Evolutionary conservation across 1,139 yeast species (phyloP), one percentile per base, ranked within the genome.

Genomic region (Blastobotrys capitulatus): DNA sequence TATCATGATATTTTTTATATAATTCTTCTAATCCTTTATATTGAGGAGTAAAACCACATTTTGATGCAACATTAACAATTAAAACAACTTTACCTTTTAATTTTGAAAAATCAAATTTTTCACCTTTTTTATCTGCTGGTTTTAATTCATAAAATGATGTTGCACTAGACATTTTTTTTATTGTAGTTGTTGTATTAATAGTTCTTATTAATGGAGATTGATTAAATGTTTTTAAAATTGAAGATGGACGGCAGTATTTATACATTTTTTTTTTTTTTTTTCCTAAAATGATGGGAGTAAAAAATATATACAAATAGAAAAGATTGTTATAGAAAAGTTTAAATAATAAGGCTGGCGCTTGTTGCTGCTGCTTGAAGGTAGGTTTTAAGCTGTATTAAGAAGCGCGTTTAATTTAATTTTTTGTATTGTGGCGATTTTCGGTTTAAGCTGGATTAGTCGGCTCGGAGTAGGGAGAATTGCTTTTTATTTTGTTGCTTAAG

Each of bases 51-150:
- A 70, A 66, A 12, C 73, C 72, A 48, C 74, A 90, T 66, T 90
- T 87, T 57, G 97, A 92, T 38, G 96, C 97, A 38, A 83, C 86
- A 67, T 92, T 92, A 58, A 92, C 96, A 58, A 92, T 78, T 46
- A 92, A 70, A 19, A 92, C 97, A 45, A 87, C 96, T 67, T 92
- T 88, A 41, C 96, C 97, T 68, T 87, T 78, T 54, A 89, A 73
- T 57, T 84, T 76, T 38, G 71, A 62, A 65, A 92, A 85, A 41
- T 85, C 78, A 68, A 70, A 88, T 32, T 82, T 80, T 59, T 81
- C 68, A 44, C 86, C 88, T 37, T 69, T 67, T 63, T 73, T 74
- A 67, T 80, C 85, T 40, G 67, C 62, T 26, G 88, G 85, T 22
- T 74, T 61, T 54, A 85, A 75, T 1, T 74, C 76, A 71, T 82